Conservation (phyloP, 2,329 filamentous ascomycete species). For the Colletotrichum viniferum region DNA sequence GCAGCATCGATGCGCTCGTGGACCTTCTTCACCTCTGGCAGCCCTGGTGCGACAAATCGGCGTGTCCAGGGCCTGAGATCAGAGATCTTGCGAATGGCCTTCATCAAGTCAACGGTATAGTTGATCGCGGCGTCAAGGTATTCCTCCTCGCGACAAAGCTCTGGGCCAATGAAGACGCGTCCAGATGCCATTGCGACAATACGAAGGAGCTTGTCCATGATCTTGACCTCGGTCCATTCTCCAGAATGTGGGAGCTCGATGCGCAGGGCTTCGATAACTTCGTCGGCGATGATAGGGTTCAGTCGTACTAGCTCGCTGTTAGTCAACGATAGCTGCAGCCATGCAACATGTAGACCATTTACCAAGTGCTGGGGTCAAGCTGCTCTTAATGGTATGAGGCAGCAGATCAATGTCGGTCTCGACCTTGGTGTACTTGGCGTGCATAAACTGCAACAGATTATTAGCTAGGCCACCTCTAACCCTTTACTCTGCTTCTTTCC, state of each 20-base stretch:
- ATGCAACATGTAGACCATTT: not conserved
- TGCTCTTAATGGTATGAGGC: conserved; percentile 33
- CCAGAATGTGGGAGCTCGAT: conserved; percentile 37
- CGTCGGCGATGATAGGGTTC: conserved; percentile 41
- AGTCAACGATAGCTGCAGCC: not conserved
- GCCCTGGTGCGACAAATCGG: conserved; percentile 31
- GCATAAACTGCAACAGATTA: conserved; percentile 26
- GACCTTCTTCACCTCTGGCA: conserved; percentile 39
- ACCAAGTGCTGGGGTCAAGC: conserved; percentile 38
- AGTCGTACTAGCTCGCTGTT: conserved; percentile 28
- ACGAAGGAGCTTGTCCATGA: conserved; percentile 44
- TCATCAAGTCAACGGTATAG: conserved; percentile 48
- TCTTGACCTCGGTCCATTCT: conserved; percentile 46
- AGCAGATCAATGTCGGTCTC: conserved; percentile 22
- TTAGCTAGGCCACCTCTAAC: not conserved
- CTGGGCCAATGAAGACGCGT: conserved; percentile 50
- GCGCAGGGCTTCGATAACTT: conserved; percentile 37
- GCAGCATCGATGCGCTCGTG: conserved; percentile 34
- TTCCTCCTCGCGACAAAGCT: conserved; percentile 46
- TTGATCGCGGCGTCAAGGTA: conserved; percentile 53
- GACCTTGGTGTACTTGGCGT: conserved; percentile 38
- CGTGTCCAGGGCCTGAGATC: conserved; percentile 35
- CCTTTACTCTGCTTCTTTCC: not conserved
- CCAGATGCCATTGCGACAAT: conserved; percentile 52
- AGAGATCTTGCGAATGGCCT: conserved; percentile 30